A percentile compares a stretch with the other conserved stretches of the same genome.
Evolutionary conservation across 192 early-diverging fungal species (phyloP).

Genomic region (Gryganskiella cystojenkinii): DNA sequence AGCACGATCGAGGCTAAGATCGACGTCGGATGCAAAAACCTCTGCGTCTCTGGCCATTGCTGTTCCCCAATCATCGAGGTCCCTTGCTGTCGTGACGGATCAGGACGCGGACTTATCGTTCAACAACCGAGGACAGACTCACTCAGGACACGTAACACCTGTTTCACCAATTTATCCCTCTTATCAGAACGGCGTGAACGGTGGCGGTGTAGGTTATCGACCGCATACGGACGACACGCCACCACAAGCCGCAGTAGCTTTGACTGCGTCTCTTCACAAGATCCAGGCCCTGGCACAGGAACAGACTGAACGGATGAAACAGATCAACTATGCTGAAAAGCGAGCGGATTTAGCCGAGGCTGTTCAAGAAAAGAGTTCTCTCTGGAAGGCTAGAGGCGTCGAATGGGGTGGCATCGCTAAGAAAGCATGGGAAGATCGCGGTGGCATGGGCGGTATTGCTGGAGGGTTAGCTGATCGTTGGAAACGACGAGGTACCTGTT

Average conservation of each 20-base stretch:
- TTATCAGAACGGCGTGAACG: background rate
- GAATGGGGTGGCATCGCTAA: constrained; percentile 50
- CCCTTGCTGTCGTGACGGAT: background rate
- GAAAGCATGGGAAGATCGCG: constrained; percentile 51
- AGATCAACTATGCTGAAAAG: constrained; percentile 46
- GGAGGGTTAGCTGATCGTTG: constrained; percentile 45
- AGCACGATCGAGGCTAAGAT: constrained; percentile 37
- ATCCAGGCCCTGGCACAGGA: constrained; percentile 42
- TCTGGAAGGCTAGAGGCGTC: constrained; percentile 41
- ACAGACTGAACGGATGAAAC: constrained; percentile 46
- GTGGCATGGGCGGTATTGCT: constrained; percentile 49
- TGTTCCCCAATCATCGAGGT: constrained; percentile 10
- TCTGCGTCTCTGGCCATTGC: constrained; percentile 22
- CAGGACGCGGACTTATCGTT: background rate
- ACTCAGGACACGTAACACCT: background rate
- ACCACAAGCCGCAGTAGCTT: background rate
- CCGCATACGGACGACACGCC: background rate
- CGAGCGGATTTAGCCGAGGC: constrained; percentile 42
- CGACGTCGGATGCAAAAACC: constrained; percentile 40
- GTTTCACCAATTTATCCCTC: constrained; percentile 19
- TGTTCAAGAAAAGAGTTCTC: constrained; percentile 42
- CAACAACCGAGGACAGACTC: no score
- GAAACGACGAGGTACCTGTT: constrained; percentile 30
- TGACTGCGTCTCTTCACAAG: constrained; percentile 42
- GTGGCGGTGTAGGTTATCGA: background rate